Evolutionary conservation across 2,329 filamentous ascomycete species (phyloP).

Genomic region (Microdochium bolleyi): DNA sequence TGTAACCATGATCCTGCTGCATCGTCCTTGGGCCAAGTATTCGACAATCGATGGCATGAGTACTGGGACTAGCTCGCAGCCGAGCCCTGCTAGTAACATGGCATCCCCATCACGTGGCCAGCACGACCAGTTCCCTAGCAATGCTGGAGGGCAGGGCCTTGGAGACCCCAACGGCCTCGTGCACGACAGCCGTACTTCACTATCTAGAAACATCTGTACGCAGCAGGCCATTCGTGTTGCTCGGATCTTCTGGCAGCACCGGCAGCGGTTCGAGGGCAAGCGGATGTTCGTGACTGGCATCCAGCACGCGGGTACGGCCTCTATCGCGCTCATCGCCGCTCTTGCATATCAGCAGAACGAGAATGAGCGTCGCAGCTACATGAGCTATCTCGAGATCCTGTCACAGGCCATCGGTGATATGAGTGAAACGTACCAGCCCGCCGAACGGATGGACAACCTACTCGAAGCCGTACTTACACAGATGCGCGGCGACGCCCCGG

Average conservation of each 20-base stretch:
- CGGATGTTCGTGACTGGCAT: conserved; percentile 42
- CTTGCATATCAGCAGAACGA: conserved; percentile 26
- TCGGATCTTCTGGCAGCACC: conserved; percentile 46
- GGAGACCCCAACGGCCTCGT: conserved; percentile 25
- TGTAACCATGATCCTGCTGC: conserved; percentile 41
- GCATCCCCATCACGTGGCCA: background rate
- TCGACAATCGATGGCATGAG: conserved; percentile 25
- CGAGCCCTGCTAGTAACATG: conserved; percentile 19
- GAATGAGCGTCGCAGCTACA: conserved; percentile 26
- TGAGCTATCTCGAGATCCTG: conserved; percentile 43
- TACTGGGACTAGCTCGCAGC: conserved; percentile 20
- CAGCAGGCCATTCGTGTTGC: conserved; percentile 45
- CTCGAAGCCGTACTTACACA: conserved; percentile 44
- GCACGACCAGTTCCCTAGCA: conserved; percentile 2
- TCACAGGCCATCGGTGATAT: conserved; percentile 43
- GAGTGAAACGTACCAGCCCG: conserved; percentile 43
- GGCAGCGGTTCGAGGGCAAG: conserved; percentile 40
- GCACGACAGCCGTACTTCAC: conserved; percentile 31
- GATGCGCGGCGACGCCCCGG: conserved; percentile 24
- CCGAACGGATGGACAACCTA: conserved; percentile 42
- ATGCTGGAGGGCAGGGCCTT: conserved; percentile 12
- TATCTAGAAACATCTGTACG: conserved; percentile 44
- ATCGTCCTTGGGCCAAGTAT: conserved; percentile 45
- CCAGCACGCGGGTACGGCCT: conserved; percentile 46
- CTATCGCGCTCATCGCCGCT: conserved; percentile 44